Base-by-base conservation (phyloP, 2,329 filamentous ascomycete genomes). In the Phaeosphaeria sp. region DNA sequence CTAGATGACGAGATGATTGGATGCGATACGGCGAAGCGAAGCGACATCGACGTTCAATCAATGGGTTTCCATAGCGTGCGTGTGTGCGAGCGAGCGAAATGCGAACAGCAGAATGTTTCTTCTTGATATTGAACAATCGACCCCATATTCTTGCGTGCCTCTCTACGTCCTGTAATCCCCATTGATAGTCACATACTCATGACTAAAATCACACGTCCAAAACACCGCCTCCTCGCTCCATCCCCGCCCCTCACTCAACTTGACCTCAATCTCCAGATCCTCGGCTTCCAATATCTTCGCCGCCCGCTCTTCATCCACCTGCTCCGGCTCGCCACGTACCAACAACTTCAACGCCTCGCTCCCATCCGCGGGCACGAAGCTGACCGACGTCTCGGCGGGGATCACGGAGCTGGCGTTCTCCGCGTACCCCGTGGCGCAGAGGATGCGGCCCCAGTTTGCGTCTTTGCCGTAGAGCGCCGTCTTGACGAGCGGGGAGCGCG, bases 371-470 rank as follows among this genome's bases (percentile, higher is more conserved):
- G 92, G 91, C 9, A 93, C 79, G 74, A 95, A 94, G 6, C 89
- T 91, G 22, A 95, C 91, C 66, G 84, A 92, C 1, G 91, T 94
- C 72, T 85, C 85, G 63, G 89, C 85, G 0, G 90, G 89, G 0
- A 86, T 79, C 51, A 95, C 86, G 46, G 87, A 86, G 1, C 83
- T 81, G 1, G 90, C 87, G 1, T 89, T 86, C 57, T 84, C 83
- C 0, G 86, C 82, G 75, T 98, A 98, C 2, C 95, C 95, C 4
- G 93, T 93, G 0, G 95, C 94, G 77, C 95, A 98, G 25, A 98
- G 85, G 61, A 99, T 96, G 53, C 95, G 92, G 33, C 95, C 95
- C 95, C 95, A 99, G 82, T 99, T 99, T 18, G 95, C 95, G 75
- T 99, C 95, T 76, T 93, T 92, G 64, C 95, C 95, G 78, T 99